Evolutionary conservation across 2,329 filamentous ascomycete genomes (phyloP), one percentile per base, ranked within the genome.

Genomic region (Hirsutella minnesotensis): DNA sequence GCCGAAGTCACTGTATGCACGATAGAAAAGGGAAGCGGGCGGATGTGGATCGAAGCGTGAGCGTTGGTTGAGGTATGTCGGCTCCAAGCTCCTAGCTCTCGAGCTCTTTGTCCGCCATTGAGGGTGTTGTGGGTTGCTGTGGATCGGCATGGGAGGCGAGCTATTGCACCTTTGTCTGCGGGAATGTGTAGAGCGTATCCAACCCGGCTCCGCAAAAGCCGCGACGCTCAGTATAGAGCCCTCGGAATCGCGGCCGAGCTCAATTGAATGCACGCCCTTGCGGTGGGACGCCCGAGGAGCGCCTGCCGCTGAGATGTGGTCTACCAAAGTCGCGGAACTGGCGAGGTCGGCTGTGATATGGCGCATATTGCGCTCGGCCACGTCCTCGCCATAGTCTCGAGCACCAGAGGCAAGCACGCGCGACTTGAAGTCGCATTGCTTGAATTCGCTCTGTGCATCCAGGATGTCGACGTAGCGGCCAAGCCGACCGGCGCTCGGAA

Each of bases 381-480:
- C 75, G 53, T 81, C 77, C 53, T 83, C 79, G n/a, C 72, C 77
- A 49, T 77, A 80, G 40, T 74, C 69, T 36, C 67, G 65, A 0
- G 63, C 61, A 2, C 75, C 75, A 1, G 71, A 54, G 1, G 75
- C 73, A 43, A 67, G 56, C 3, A 77, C 51, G 15, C 73, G 64
- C 9, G 62, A 60, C 39, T 61, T 59, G 48, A 77, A 77, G 46
- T 74, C 65, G 2, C 64, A 59, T 0, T 68, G 66, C 22, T 56
- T 67, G 33, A 79, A 61, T 21, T 65, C 69, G 1, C 72, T 72
- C 46, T 75, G 71, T 0, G 75, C 76, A 48, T 80, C 77, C 3
- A 80, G 61, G 1, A 81, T 55, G 47, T 80, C 75, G 38, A 79
- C 65, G 43, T 43, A n/a, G 7, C 35, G 41, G 8, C 5, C 10